Evolutionary conservation across 345 rosid genomes (phyloP), one percentile per base, ranked within the genome.

Genomic region (Salix viminalis): DNA sequence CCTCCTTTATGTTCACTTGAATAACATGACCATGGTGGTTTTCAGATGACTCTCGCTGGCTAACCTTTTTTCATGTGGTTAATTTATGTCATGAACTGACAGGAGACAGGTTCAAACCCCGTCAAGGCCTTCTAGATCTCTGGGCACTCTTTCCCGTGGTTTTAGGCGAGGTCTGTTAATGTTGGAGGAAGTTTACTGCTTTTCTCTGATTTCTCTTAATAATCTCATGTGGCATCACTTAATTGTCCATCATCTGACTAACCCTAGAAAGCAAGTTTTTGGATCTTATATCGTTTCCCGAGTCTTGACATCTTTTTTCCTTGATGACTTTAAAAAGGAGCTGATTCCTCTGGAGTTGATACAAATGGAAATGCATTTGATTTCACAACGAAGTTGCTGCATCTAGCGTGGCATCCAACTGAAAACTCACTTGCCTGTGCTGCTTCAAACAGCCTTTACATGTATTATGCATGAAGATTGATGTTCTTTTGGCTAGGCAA

Each of bases 361-460:
- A 62, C 88, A 32, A 88, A 86, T 73, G 91, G 89, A 76, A 86
- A 85, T 69, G 62, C 91, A n/a, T 79, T 78, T 54, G 91, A 88
- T 81, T 88, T 82, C 84, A 79, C 87, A 12, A 77, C 81, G 68
- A 88, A 88, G 82, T 67, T 88, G 81, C 75, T 88, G 52, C 91
- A 88, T 79, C 84, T 88, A 32, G 91, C 91, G 6, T 88, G 91
- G 89, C 91, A 88, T 76, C 91, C 91, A 7, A 78, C 83, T 0
- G 91, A 88, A 74, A 85, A 85, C 73, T 82, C 89, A 24, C 79
- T 88, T 12, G 91, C 89, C 42, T 80, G 87, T 67, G 91, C 91
- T 2, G 91, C 91, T 23, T 81, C 89, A 60, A 88, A 88, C 82
- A 88, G 91, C 85, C 86, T 88, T 68, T 88, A 88, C 85, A 88